Evolutionary conservation across 2,329 filamentous ascomycete species (phyloP).

Genomic region (Pseudogymnoascus destructans): DNA sequence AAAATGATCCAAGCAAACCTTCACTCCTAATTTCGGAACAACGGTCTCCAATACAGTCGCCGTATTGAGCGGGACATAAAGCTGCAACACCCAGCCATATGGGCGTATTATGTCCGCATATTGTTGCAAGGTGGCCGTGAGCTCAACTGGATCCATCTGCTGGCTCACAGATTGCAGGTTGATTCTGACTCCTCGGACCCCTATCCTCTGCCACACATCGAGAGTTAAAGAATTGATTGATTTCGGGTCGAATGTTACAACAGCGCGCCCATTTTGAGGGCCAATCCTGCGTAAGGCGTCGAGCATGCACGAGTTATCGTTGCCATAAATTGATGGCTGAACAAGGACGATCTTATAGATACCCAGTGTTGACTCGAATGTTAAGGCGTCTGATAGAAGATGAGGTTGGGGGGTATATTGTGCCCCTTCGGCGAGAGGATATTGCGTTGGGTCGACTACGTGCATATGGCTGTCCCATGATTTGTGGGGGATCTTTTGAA

Average conservation of each 20-base stretch:
- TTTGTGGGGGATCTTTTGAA: neutral
- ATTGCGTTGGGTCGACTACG: constrained; percentile 40
- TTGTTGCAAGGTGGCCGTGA: constrained; percentile 31
- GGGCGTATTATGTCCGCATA: constrained; percentile 39
- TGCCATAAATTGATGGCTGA: constrained; percentile 49
- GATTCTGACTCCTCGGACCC: constrained; percentile 45
- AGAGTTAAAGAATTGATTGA: constrained; percentile 30
- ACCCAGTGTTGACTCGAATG: constrained; percentile 38
- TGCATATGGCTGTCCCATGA: constrained; percentile 48
- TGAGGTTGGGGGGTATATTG: constrained; percentile 38
- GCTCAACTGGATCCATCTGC: constrained; percentile 27
- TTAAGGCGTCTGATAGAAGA: constrained; percentile 36
- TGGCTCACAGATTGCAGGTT: constrained; percentile 42
- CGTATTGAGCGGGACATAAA: constrained; percentile 41
- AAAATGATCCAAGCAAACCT: constrained; percentile 47
- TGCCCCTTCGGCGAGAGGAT: constrained; percentile 35
- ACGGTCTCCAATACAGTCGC: constrained; percentile 36
- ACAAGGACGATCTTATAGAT: constrained; percentile 44
- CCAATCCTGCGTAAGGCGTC: constrained; percentile 39
- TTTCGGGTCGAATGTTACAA: constrained; percentile 42
- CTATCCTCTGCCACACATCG: constrained; percentile 40
- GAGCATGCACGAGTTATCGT: constrained; percentile 46
- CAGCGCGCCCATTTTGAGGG: constrained; percentile 36
- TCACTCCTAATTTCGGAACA: constrained; percentile 36
- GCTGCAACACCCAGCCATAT: constrained; percentile 43